These are phyloP conservation scores for Antrodiella citrinella DNA, from an alignment of 768 basidiomycete species.

Conservation along the genomic window DNA sequence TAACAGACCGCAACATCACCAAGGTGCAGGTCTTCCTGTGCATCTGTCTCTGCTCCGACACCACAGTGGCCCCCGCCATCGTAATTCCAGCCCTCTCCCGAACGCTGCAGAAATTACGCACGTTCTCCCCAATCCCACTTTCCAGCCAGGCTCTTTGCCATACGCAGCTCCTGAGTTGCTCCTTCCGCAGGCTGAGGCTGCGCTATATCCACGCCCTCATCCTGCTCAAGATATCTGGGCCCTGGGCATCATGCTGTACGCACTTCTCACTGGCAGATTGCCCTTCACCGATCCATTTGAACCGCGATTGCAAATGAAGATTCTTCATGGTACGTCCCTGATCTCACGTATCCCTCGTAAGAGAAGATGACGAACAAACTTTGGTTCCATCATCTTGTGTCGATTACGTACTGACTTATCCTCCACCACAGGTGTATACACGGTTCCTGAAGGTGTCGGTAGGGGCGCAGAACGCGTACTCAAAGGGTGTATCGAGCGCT, in stretches of 20 bases:
- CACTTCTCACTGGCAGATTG: constrained; percentile 73
- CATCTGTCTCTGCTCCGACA: constrained; percentile 32
- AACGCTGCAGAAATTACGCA: constrained; percentile 17
- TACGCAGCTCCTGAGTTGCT: constrained; percentile 90
- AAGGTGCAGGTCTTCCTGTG: constrained; percentile 13
- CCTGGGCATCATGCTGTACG: constrained; percentile 82
- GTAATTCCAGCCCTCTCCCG: constrained; percentile 36
- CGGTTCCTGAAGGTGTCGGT: constrained; percentile 47
- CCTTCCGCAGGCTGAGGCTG: constrained; percentile 39
- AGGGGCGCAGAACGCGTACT: constrained; percentile 63
- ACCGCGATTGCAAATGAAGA: constrained; percentile 86
- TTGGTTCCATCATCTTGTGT: background rate
- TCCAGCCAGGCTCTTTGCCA: constrained; percentile 80
- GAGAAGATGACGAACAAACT: background rate
- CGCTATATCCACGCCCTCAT: constrained; percentile 30
- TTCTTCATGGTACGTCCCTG: constrained; percentile 58
- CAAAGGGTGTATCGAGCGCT: constrained; percentile 69
- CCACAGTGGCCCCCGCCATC: constrained; percentile 38
- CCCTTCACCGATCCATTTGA: constrained; percentile 90
- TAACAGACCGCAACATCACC: constrained; percentile 16
- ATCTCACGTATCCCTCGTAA: background rate
- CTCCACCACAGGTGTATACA: constrained; percentile 45
- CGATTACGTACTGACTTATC: constrained; percentile 2
- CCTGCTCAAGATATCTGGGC: constrained; percentile 96
- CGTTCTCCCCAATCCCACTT: constrained; percentile 27